These are phyloP conservation scores for Akebia trifoliata DNA, from an alignment of 164 flowering plant species.

Conservation along the genomic window DNA sequence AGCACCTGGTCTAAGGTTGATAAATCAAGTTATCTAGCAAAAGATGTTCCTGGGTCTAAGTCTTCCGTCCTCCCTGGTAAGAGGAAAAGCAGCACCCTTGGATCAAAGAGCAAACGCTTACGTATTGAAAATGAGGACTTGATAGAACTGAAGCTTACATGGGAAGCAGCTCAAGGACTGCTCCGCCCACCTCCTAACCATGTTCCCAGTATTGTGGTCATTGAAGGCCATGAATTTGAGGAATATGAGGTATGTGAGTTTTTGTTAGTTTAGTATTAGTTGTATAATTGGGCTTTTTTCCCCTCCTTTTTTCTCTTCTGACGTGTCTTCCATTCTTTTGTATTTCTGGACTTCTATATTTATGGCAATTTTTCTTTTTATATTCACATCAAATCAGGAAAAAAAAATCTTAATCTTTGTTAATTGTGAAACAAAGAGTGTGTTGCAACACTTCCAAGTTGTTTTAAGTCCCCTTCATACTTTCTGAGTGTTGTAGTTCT, in stretches of 20 bases:
- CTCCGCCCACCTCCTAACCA: constrained; percentile 62
- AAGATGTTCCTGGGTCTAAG: constrained; percentile 43
- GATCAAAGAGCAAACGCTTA: constrained; percentile 59
- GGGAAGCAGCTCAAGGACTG: constrained; percentile 89
- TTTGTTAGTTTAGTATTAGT: too few species aligned
- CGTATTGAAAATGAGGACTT: constrained; percentile 52
- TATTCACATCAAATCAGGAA: too few species aligned
- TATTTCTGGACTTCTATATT: too few species aligned
- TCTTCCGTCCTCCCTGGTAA: constrained; percentile 35
- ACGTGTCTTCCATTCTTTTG: too few species aligned
- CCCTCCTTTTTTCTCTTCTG: not conserved
- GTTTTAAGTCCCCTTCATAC: too few species aligned
- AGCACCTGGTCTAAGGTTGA: constrained; percentile 47
- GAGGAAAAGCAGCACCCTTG: constrained; percentile 58
- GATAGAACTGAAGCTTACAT: constrained; percentile 70
- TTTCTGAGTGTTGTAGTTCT: too few species aligned
- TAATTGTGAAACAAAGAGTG: too few species aligned
- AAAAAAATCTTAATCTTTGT: too few species aligned
- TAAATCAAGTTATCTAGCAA: constrained; percentile 48
- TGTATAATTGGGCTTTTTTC: too few species aligned
- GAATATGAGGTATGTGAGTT: constrained; percentile 51
- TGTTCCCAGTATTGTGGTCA: constrained; percentile 48
- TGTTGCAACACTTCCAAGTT: too few species aligned
- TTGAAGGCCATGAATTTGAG: constrained; percentile 87
- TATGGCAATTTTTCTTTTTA: too few species aligned